phyloP scores from a whole-genome alignment of 2,329 filamentous ascomycete genomes.

The Microsporum canis region DNA sequence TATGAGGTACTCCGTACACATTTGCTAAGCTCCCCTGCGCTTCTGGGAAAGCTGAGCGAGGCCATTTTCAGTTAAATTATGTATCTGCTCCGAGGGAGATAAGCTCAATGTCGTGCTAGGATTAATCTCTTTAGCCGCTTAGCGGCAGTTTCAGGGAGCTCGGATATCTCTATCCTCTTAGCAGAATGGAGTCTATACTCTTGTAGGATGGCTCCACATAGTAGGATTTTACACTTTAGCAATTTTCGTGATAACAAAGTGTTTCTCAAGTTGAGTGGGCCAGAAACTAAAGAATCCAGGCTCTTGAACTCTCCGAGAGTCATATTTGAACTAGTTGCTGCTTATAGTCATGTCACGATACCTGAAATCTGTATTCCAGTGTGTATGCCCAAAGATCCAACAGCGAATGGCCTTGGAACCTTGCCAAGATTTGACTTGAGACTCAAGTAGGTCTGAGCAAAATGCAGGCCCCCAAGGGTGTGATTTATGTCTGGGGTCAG shows the following conservation, averaged over 20 bases:
- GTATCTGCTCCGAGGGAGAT: neutral
- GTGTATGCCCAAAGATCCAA: constrained; percentile 35
- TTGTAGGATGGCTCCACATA: neutral
- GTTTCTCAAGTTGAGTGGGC: neutral
- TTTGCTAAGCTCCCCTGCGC: neutral
- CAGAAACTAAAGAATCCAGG: neutral
- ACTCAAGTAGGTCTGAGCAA: constrained; percentile 38
- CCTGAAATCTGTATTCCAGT: constrained; percentile 28
- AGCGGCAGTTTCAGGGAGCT: too few relatives aligned
- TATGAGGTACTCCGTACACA: too few relatives aligned
- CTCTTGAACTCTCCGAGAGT: neutral
- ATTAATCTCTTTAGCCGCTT: too few relatives aligned
- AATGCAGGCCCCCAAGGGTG: constrained; percentile 42
- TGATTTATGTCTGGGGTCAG: constrained; percentile 36
- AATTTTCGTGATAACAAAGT: constrained; percentile 8
- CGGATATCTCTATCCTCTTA: too few relatives aligned
- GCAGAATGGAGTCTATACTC: too few relatives aligned
- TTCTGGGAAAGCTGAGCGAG: neutral
- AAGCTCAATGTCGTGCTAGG: neutral
- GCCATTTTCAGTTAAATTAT: neutral
- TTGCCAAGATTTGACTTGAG: constrained; percentile 6
- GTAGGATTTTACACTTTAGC: constrained; percentile 2
- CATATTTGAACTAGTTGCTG: constrained; percentile 2
- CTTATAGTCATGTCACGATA: neutral
- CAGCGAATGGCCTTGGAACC: constrained; percentile 18